phyloP scores from a whole-genome alignment of 2,329 filamentous ascomycete species.

The Aspergillus unguis region DNA sequence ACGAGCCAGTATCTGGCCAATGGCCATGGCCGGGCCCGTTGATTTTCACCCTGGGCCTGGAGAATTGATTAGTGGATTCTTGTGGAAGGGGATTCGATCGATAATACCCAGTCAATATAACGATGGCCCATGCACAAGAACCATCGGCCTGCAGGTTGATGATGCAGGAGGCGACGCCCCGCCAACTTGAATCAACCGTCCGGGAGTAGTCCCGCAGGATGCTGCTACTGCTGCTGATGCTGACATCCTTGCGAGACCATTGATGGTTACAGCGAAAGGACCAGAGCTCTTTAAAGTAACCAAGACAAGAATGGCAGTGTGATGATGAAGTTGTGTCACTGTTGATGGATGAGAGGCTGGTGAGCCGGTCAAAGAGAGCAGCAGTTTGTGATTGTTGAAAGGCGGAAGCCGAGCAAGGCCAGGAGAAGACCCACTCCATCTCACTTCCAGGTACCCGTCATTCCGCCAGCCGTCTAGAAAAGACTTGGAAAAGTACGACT shows the following conservation, averaged over 20 bases:
- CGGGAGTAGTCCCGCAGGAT: conserved; percentile 19
- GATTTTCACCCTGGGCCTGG: conserved; percentile 4
- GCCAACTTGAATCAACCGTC: conserved; percentile 27
- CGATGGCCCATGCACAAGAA: conserved; percentile 24
- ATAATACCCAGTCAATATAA: conserved; percentile 16
- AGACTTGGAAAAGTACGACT: background rate
- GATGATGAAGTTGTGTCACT: no score
- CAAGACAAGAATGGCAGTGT: no score
- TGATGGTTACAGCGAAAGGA: background rate
- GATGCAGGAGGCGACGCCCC: conserved; percentile 23
- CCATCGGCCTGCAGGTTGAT: conserved; percentile 13
- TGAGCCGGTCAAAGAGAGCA: no score
- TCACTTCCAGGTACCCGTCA: no score
- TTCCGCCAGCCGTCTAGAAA: no score
- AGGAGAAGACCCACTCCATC: no score
- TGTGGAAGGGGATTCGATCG: conserved; percentile 9
- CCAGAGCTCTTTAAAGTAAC: background rate
- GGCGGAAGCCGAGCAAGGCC: no score
- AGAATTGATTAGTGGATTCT: conserved; percentile 14
- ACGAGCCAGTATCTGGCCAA: conserved; percentile 15
- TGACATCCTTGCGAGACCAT: conserved; percentile 5
- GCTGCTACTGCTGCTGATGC: conserved; percentile 5
- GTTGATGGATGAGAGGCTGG: no score
- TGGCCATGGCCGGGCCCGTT: conserved; percentile 11
- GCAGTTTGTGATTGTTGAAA: no score